Base-by-base conservation (phyloP, 202 grass and related monocot species). In the Cymbopogon flexuosus region DNA sequence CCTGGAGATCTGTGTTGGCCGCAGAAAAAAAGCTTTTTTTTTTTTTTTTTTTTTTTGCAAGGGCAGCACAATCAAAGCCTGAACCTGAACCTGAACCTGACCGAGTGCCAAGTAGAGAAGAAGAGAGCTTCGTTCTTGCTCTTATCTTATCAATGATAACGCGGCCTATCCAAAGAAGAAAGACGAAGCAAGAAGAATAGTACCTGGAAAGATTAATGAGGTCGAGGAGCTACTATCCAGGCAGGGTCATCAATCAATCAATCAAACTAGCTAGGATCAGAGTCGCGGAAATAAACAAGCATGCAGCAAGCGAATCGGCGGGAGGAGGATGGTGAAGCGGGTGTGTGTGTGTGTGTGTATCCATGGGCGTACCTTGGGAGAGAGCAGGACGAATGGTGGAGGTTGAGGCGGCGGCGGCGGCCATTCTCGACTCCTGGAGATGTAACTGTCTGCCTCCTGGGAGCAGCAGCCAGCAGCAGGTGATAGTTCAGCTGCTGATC, bases 311-410 rank as follows among this genome's bases (percentile, higher is more conserved):
- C 8, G 19, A 23, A 23, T 58, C 54, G 19, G 52, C 19, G 3
- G 54, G 8, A 4, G 54, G n/a, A 56, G 3, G 52, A 9, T 57
- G 19, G 6, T 54, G 45, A 54, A 54, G 23, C 11, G 41, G 13
- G 11, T 0, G 24, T 3, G 47, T 18, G 27, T 24, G 6, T 3
- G 39, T 39, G 36, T 39, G n/a, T n/a, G n/a, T n/a, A 19, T 70
- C 51, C 62, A 75, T 7, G 78, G 78, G 3, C 65, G 79, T 43
- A 87, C 85, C 85, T 83, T 77, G 74, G 15, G 79, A 68, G n/a
- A 71, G 36, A 5, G 67, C 37, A 73, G 59, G 58, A 10, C 36
- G 79, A 24, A 87, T n/a, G 14, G 79, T 5, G 9, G 51, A 15
- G 58, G 42, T 3, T 33, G 74, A 6, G 65, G 79, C 4, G 4